Evolutionary conservation across 2,329 filamentous ascomycete genomes (phyloP).

Genomic region (Venturia carpophila): DNA sequence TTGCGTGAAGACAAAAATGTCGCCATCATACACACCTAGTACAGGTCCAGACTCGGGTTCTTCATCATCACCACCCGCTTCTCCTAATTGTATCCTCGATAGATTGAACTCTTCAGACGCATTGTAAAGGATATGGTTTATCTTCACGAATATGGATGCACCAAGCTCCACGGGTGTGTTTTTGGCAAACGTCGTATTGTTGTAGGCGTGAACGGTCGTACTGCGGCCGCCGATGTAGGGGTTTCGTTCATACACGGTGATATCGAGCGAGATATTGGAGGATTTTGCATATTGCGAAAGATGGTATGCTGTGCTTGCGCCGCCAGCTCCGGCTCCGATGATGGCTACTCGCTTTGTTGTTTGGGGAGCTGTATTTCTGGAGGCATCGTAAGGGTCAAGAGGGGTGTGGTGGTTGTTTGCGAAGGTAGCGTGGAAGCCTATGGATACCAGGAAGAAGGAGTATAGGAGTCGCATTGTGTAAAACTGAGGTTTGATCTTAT

Average conservation of each 20-base stretch:
- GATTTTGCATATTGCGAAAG: constrained; percentile 62
- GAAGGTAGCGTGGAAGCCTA: background rate
- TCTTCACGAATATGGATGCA: constrained; percentile 81
- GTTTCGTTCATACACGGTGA: constrained; percentile 81
- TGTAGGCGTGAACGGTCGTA: constrained; percentile 72
- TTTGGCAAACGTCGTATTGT: constrained; percentile 41
- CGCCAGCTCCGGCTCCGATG: constrained; percentile 65
- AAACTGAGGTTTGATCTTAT: background rate
- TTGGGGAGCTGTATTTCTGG: background rate
- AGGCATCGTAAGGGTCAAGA: background rate
- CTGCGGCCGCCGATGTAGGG: constrained; percentile 75
- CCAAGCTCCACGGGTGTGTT: constrained; percentile 71
- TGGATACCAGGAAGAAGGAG: background rate
- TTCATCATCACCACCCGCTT: constrained; percentile 27
- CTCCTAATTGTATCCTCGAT: constrained; percentile 32
- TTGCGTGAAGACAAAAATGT: constrained; percentile 57
- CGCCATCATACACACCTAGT: constrained; percentile 79
- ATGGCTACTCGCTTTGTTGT: constrained; percentile 14
- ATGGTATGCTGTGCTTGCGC: constrained; percentile 79
- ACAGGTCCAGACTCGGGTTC: constrained; percentile 28
- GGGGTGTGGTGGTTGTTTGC: background rate
- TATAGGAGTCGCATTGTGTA: background rate
- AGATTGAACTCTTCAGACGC: constrained; percentile 67
- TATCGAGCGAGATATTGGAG: constrained; percentile 56
- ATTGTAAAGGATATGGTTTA: constrained; percentile 74